A percentile compares a stretch with the other conserved stretches of the same genome.
phyloP scores from a whole-genome alignment of 164 flowering plant species.

The Buxus sempervirens region DNA sequence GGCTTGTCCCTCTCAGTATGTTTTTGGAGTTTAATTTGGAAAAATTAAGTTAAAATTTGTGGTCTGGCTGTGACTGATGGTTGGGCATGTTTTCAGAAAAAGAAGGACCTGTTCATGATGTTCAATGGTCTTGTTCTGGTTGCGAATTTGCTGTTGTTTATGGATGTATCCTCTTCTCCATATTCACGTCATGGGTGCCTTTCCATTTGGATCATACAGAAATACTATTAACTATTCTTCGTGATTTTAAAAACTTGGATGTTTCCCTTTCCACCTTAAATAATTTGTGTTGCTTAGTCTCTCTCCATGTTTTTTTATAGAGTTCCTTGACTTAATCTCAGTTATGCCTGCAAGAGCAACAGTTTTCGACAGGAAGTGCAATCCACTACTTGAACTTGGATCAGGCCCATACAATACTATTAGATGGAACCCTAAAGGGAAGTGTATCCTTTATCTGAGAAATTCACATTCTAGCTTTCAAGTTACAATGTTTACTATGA shows the following conservation, averaged over 20 bases:
- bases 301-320: neutral
- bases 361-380: constrained; percentile 90
- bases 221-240: no score
- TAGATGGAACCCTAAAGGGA: constrained; percentile 96
- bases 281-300: neutral
- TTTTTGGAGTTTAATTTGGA: constrained; percentile 11
- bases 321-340: constrained; percentile 51
- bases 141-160: constrained; percentile 93
- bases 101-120: constrained; percentile 98
- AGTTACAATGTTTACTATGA: neutral
- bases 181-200: neutral
- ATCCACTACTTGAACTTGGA: constrained; percentile 87
- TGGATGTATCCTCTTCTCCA: constrained; percentile 83
- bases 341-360: constrained; percentile 98
- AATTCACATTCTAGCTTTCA: neutral
- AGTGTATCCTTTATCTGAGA: constrained; percentile 74
- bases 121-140: constrained; percentile 88
- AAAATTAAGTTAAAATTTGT: neutral
- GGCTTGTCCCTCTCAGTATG: constrained; percentile 90
- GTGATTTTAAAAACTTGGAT: neutral
- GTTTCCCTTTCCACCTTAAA: neutral
- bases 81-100: constrained; percentile 58
- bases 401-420: constrained; percentile 89
- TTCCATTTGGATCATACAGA: neutral
- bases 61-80: constrained; percentile 17